Evolutionary conservation across 2,329 filamentous ascomycete species (phyloP), one percentile per base, ranked within the genome.

Genomic region (Seiridium cupressi): DNA sequence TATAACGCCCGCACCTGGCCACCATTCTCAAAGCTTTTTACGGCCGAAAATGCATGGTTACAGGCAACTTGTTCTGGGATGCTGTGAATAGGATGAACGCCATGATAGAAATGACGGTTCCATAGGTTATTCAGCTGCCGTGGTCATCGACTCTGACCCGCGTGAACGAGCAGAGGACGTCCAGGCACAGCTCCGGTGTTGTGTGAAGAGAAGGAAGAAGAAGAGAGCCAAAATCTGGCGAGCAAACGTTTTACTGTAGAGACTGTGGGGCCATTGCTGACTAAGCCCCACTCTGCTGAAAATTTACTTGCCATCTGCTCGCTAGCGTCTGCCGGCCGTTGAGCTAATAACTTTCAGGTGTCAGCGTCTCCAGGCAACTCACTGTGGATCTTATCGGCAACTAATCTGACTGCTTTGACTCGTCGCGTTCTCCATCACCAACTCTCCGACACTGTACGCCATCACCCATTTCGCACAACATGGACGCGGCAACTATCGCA

Each of bases 71-170:
- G 72, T 76, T 97, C 89, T 96, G 76, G 91, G 89, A 95, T 88
- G 36, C 91, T 95, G 93, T 96, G 92, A 90, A 93, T 91, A 87
- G 89, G 90, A 92, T 90, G 88, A 84, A 90, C 89, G 93, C 86
- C 90, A 92, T 88, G 68, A 77, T 71, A 73, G 77, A 74, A 74
- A 76, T 77, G 85, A 88, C 91, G 89, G 88, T 89, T 90, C 90
- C 88, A 92, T 76, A 73, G 72, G 79, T 84, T 87, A 92, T 91
- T 69, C 90, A 91, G 86, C 88, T 94, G 91, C 87, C 83, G 73
- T 86, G 90, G 84, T 78, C 84, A 83, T 93, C 91, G 77, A 94
- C 91, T 78, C 88, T 84, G 82, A 84, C 80, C 81, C 80, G 80
- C 74, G 72, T 66, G 66, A 65, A 70, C 73, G 69, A 81, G 83